Conservation (phyloP, 2,329 filamentous ascomycete genomes). For the Dothiorella sarmentorum region DNA sequence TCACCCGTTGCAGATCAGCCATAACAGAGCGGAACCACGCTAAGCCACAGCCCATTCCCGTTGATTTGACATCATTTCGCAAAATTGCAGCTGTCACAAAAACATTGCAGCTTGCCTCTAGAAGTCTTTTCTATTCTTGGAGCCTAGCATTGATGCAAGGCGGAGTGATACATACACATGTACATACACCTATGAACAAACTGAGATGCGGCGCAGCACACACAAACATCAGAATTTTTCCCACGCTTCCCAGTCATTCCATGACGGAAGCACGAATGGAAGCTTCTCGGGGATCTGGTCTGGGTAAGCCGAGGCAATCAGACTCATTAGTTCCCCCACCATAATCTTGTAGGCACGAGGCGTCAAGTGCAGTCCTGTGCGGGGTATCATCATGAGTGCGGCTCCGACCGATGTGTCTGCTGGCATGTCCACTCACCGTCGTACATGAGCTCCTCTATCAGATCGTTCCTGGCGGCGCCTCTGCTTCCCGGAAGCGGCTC, state of each 20-base stretch:
- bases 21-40: slow-evolving; percentile 8
- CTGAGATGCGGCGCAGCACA: not conserved
- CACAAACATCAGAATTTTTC: slow-evolving; percentile 21
- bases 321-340: slow-evolving; percentile 51
- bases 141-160: not conserved
- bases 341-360: slow-evolving; percentile 55
- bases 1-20: not conserved
- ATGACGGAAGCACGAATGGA: slow-evolving; percentile 52
- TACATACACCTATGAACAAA: not conserved
- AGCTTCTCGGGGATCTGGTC: slow-evolving; percentile 53
- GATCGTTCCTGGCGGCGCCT: slow-evolving; percentile 56
- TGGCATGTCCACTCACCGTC: slow-evolving; percentile 48
- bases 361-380: slow-evolving; percentile 56
- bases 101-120: not conserved
- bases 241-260: slow-evolving; percentile 44
- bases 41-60: not conserved
- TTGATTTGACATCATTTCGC: not conserved
- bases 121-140: not conserved
- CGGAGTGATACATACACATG: not conserved
- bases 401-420: not conserved
- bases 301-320: slow-evolving; percentile 52
- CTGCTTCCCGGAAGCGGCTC: slow-evolving; percentile 55
- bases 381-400: not conserved
- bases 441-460: slow-evolving; percentile 49
- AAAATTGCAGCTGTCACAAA: not conserved